A percentile compares a stretch with the other conserved stretches of the same genome.
Evolutionary conservation across 2,329 filamentous ascomycete genomes (phyloP).

Genomic region (Talaromyces sp.): DNA sequence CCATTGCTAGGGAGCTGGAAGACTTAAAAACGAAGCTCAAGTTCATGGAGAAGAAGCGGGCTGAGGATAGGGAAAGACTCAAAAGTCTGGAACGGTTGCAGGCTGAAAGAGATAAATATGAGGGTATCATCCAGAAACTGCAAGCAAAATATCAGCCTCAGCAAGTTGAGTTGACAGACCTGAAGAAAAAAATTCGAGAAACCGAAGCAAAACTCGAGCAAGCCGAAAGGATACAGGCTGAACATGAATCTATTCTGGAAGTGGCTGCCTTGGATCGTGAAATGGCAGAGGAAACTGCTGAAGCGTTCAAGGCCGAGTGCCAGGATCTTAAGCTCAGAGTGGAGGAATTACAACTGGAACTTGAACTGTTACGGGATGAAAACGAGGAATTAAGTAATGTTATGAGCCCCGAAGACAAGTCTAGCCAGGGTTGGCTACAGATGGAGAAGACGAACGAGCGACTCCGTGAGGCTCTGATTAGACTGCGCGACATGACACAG

Average conservation of each 20-base stretch:
- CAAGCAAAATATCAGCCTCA: constrained; percentile 84
- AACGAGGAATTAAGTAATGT: constrained; percentile 77
- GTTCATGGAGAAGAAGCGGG: constrained; percentile 78
- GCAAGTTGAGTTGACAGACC: constrained; percentile 69
- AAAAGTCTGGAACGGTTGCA: constrained; percentile 72
- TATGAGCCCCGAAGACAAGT: constrained; percentile 81
- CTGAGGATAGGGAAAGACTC: constrained; percentile 79
- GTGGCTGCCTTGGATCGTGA: constrained; percentile 84
- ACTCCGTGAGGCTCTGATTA: constrained; percentile 75
- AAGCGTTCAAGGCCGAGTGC: constrained; percentile 73
- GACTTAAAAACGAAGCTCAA: constrained; percentile 83
- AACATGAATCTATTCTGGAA: constrained; percentile 80
- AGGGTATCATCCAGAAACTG: constrained; percentile 81
- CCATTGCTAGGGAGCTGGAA: constrained; percentile 65
- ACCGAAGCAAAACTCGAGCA: constrained; percentile 63
- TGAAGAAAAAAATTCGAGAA: constrained; percentile 74
- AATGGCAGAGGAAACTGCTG: constrained; percentile 91
- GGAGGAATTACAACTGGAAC: constrained; percentile 82
- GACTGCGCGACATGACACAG: constrained; percentile 79
- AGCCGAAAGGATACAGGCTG: constrained; percentile 69
- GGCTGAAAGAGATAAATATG: constrained; percentile 51
- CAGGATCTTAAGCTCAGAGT: constrained; percentile 68
- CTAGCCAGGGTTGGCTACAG: constrained; percentile 82
- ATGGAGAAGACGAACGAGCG: constrained; percentile 88
- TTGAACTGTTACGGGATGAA: constrained; percentile 81